These are phyloP conservation scores for Tetracladium setigerum DNA, from an alignment of 495 filamentous ascomycete genomes.

Conservation along the genomic window DNA sequence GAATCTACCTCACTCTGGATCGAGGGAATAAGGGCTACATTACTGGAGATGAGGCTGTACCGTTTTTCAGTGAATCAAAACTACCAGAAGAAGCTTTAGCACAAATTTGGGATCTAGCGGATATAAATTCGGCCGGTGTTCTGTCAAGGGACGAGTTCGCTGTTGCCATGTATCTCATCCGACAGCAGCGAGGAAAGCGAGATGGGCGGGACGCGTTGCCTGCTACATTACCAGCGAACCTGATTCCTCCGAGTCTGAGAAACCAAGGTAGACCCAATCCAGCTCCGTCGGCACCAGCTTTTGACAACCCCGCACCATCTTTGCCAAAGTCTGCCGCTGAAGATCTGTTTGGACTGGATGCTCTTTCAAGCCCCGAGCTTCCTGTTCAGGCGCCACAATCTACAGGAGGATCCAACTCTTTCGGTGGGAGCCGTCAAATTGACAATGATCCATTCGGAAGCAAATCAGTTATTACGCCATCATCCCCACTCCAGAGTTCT, in stretches of 20 bases:
- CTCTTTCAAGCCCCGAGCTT: conserved; percentile 41
- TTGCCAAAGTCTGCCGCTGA: conserved; percentile 73
- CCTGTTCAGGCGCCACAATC: conserved; percentile 57
- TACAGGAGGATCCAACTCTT: conserved; percentile 56
- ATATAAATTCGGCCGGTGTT: conserved; percentile 84
- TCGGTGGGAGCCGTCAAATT: conserved; percentile 17
- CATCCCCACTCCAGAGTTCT: conserved; percentile 36
- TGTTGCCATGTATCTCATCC: conserved; percentile 94
- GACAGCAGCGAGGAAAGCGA: conserved; percentile 71
- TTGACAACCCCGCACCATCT: conserved; percentile 43
- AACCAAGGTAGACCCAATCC: conserved; percentile 46
- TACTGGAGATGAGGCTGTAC: conserved; percentile 88
- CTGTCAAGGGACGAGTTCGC: conserved; percentile 88
- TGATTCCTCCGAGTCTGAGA: conserved; percentile 88
- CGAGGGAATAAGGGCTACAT: conserved; percentile 72
- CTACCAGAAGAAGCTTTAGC: conserved; percentile 85
- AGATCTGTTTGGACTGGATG: conserved; percentile 86
- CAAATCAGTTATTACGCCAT: conserved; percentile 37
- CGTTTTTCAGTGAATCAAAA: conserved; percentile 86
- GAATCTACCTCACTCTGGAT: conserved; percentile 75
- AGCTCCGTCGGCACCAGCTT: conserved; percentile 41
- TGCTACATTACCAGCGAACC: conserved; percentile 62
- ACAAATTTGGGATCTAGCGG: conserved; percentile 95
- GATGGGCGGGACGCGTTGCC: conserved; percentile 55
- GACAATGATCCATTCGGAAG: conserved; percentile 51